These are phyloP conservation scores for Persicaria tinctoria DNA, from an alignment of 148 eudicot species.

Conservation along the genomic window DNA sequence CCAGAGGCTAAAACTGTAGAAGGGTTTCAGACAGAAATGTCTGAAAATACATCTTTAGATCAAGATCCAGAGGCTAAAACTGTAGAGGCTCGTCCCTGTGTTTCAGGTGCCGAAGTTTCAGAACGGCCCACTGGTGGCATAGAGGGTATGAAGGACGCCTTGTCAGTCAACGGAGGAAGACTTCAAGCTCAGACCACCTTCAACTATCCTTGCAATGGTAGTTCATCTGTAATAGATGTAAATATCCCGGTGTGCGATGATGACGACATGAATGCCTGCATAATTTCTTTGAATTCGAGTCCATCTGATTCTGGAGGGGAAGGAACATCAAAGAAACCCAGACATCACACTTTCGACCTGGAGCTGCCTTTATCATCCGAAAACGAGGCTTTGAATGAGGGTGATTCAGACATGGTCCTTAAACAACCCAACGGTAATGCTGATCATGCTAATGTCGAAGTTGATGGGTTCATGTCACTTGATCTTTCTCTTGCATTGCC, in stretches of 20 bases:
- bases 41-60: constrained; percentile 2
- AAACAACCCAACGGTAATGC: constrained; percentile 8
- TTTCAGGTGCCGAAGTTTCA: not conserved
- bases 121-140: not conserved
- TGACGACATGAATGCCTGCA: constrained; percentile 4
- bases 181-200: not conserved
- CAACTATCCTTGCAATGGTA: not conserved
- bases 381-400: constrained; percentile 12
- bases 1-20: not conserved
- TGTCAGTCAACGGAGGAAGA: not conserved
- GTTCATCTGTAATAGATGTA: not conserved
- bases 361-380: constrained; percentile 19
- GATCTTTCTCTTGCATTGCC: constrained; percentile 30
- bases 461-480: constrained; percentile 16
- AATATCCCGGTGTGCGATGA: not conserved
- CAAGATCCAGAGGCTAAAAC: not conserved
- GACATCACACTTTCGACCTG: constrained; percentile 16
- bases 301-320: constrained; percentile 23
- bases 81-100: not conserved
- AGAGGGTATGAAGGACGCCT: not conserved
- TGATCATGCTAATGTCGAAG: not conserved
- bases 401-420: constrained; percentile 19
- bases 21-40: not conserved
- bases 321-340: constrained; percentile 17
- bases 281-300: constrained; percentile 25